Evolutionary conservation across 2,329 filamentous ascomycete genomes (phyloP), one percentile per base, ranked within the genome.

Genomic region (Beauveria medogensis): DNA sequence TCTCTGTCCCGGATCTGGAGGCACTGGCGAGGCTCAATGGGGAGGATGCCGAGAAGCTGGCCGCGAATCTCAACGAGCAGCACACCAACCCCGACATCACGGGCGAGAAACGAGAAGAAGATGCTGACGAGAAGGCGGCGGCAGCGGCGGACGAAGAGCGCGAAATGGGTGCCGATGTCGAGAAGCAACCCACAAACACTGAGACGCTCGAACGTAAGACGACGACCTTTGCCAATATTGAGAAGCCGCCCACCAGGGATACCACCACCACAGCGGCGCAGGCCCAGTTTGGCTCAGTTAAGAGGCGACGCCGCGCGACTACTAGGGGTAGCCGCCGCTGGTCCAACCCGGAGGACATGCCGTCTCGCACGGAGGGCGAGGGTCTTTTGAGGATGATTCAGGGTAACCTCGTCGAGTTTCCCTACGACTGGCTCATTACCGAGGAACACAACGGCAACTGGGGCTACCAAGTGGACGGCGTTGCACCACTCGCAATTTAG

Each of bases 401-500:
- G 73, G 94, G 94, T 1, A 87, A 92, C 71, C 74, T 99, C 57
- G 92, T 99, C 28, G 78, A 91, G 65, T 99, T 95, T 79, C 94
- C 94, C 6, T 96, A 97, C 74, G 91, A 99, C 69, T 99, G 95
- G 92, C 83, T 96, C 59, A 84, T 89, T 67, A 89, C 88, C 60
- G 94, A 97, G 76, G 94, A 97, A 78, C 85, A 87, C 69, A 92
- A 91, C 66, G 91, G 92, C 61, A 96, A 97, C 71, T 99, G 94
- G 94, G 83, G 97, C 64, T 97, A 96, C 75, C 91, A 93, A 70
- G 91, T 97, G 60, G 94, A 99, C 73, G 89, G 95, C 73, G 88
- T 99, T 71, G 95, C 94, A 68, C 94, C 94, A 61, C 80, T 99
- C 75, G 92, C 97, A 77, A 97, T 99, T 69, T 99, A 99, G 90